Percentiles rank a stretch among this genome's conserved stretches.
Evolutionary conservation across 768 basidiomycete species (phyloP).

Genomic region (Pleurotus pulmonarius): DNA sequence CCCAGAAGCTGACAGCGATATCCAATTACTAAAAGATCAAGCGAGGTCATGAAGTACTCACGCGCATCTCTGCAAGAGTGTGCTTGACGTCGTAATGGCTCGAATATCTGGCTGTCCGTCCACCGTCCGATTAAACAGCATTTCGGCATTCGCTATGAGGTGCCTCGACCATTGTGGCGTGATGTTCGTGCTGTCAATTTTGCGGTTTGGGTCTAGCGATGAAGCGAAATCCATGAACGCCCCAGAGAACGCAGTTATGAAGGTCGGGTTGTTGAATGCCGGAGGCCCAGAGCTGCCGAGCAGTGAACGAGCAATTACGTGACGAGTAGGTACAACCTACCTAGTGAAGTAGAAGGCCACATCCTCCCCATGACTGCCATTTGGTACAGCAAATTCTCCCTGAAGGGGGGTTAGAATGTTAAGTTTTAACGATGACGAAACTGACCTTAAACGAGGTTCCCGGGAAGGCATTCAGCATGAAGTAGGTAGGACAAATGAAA

Average conservation of each 20-base stretch:
- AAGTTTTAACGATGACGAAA: no score
- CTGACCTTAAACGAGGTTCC: conserved; percentile 29
- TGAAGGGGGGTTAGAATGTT: no score
- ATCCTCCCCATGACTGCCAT: conserved; percentile 34
- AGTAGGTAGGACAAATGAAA: conserved; percentile 43
- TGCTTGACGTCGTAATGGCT: not conserved
- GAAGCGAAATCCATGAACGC: conserved; percentile 34
- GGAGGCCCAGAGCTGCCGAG: conserved; percentile 19
- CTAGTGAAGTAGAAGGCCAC: conserved; percentile 38
- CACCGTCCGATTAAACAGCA: conserved; percentile 37
- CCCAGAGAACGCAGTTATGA: conserved; percentile 31
- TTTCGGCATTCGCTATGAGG: conserved; percentile 27
- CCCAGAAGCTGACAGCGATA: not conserved
- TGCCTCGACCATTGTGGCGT: conserved; percentile 33
- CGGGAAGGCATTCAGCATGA: conserved; percentile 27
- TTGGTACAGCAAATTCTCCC: conserved; percentile 42
- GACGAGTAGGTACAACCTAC: no score
- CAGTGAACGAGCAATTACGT: no score
- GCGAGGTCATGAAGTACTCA: not conserved
- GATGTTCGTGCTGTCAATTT: conserved; percentile 26
- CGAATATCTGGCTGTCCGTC: not conserved
- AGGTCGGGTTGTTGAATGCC: conserved; percentile 30
- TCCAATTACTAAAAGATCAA: not conserved
- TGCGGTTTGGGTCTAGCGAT: conserved; percentile 26
- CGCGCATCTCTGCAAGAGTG: not conserved